Evolutionary conservation across 306 rosid genomes (phyloP).

Genomic region (Carpinus viminea): DNA sequence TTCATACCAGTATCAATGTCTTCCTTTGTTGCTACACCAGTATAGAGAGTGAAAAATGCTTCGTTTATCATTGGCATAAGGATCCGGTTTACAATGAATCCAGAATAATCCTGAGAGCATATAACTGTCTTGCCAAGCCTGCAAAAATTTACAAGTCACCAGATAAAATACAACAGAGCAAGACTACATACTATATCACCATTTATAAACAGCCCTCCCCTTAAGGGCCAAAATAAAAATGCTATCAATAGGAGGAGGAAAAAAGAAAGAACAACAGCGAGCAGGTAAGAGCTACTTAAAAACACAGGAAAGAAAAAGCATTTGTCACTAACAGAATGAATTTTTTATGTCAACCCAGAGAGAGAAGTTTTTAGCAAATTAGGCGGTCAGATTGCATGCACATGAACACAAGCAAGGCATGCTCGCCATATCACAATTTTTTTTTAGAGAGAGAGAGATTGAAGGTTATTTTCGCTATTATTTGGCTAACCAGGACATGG

Average conservation of each 20-base stretch:
- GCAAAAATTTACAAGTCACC: conserved; percentile 9
- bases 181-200: background rate
- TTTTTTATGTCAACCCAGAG: background rate
- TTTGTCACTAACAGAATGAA: background rate
- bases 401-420: background rate
- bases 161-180: conserved; percentile 15
- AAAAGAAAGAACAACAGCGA: background rate
- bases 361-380: background rate
- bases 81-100: conserved; percentile 85
- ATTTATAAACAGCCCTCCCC: background rate
- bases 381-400: background rate
- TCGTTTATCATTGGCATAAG: conserved; percentile 93
- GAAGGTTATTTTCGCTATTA: background rate
- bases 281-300: background rate
- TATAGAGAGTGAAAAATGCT: conserved; percentile 72
- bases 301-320: background rate
- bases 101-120: conserved; percentile 77
- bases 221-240: background rate
- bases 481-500: background rate
- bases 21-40: conserved; percentile 83
- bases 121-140: conserved; percentile 53
- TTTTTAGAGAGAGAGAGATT: background rate
- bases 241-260: background rate
- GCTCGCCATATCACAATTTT: background rate
- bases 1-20: conserved; percentile 91